Evolutionary conservation across 192 early-diverging fungal genomes (phyloP).

Genomic region (Backusella tuberculispora): DNA sequence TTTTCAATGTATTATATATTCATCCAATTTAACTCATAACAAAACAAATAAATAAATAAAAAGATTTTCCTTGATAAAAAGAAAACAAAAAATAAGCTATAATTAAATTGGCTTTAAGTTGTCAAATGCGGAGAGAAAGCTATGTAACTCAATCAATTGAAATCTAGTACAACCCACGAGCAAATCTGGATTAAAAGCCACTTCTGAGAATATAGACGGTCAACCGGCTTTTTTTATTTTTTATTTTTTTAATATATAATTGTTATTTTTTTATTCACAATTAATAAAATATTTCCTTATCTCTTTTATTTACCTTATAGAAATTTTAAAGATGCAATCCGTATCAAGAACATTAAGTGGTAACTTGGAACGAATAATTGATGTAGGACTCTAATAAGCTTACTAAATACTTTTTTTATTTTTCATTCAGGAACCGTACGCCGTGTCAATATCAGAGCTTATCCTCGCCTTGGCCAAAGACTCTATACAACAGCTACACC

Average conservation of each 20-base stretch:
- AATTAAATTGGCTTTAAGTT: neutral
- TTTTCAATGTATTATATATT: constrained; percentile 12
- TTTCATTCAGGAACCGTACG: neutral
- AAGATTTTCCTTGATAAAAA: too few relatives aligned
- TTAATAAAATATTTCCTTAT: neutral
- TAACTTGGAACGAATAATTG: neutral
- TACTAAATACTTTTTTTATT: neutral
- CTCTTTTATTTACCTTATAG: neutral
- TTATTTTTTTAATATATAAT: neutral
- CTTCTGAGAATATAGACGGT: neutral
- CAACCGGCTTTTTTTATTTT: neutral
- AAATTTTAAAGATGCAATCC: neutral
- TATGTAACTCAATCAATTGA: neutral
- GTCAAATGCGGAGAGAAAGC: neutral
- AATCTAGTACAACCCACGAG: neutral
- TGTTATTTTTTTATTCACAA: neutral
- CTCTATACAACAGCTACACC: neutral
- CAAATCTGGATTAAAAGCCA: constrained; percentile 8
- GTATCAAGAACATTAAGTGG: constrained; percentile 20
- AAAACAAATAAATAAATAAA: neutral
- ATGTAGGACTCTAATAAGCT: neutral
- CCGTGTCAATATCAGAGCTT: neutral
- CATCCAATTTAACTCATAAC: neutral
- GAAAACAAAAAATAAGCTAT: too few relatives aligned
- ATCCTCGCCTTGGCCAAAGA: neutral